Evolutionary conservation across 1,284 basidiomycete species (phyloP).

Genomic region (Irpex sp.): DNA sequence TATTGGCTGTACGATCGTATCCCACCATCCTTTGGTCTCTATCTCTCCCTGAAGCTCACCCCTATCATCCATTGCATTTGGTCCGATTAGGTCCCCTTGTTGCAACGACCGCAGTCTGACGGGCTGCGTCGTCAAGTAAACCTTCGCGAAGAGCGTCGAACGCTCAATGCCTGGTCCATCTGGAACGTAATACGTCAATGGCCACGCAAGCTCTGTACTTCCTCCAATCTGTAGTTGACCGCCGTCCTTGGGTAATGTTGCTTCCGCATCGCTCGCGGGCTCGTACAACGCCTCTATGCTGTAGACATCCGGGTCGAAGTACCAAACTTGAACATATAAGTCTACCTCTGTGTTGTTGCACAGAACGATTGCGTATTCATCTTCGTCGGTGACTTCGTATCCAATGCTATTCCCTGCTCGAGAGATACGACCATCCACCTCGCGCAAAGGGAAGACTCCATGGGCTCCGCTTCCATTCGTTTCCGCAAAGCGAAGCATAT

Average conservation of each 20-base stretch:
- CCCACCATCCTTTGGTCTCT: neutral
- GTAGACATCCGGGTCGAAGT: neutral
- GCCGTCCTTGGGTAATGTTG: neutral
- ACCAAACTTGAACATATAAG: neutral
- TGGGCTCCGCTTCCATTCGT: neutral
- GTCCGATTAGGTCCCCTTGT: neutral
- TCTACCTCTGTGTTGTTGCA: neutral
- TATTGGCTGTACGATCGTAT: neutral
- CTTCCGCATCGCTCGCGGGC: neutral
- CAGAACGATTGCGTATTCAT: neutral
- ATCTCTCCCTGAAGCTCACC: neutral
- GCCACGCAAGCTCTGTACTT: neutral
- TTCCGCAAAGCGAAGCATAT: neutral
- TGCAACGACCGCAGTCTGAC: neutral
- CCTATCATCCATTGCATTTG: neutral
- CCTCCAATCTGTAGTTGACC: neutral
- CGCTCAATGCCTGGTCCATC: neutral
- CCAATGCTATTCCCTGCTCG: neutral
- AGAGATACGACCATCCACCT: neutral
- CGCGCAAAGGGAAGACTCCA: neutral
- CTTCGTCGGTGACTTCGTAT: neutral
- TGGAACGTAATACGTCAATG: neutral
- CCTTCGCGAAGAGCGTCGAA: neutral
- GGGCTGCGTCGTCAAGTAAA: neutral
- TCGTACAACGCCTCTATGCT: neutral